Conservation (phyloP, 2,329 filamentous ascomycete genomes). For the Diaporthe vaccinii region DNA sequence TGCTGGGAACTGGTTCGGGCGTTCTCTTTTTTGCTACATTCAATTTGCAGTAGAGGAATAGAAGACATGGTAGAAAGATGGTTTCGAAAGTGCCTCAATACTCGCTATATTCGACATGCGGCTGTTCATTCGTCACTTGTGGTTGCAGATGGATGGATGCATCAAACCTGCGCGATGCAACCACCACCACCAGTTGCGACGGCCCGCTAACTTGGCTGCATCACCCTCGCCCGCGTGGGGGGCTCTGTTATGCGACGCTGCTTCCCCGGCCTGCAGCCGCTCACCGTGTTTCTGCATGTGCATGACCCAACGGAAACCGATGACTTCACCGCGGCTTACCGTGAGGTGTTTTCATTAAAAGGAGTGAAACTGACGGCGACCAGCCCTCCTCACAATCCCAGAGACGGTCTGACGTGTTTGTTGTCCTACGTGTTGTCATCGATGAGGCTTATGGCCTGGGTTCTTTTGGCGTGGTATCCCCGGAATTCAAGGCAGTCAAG, state of each 20-base stretch:
- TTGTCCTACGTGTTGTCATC: neutral
- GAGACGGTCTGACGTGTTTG: neutral
- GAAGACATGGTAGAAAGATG: neutral
- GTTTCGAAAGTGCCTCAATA: neutral
- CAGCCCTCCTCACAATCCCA: neutral
- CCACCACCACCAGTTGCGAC: neutral
- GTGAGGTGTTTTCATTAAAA: neutral
- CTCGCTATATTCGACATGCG: neutral
- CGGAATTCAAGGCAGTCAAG: too few species aligned
- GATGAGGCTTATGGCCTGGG: neutral
- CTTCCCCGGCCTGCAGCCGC: neutral
- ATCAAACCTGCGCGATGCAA: neutral
- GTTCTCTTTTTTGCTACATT: neutral
- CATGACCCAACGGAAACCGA: neutral
- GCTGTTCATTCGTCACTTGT: neutral
- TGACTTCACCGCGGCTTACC: neutral
- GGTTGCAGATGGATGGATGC: neutral
- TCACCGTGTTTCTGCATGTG: constrained; percentile 23
- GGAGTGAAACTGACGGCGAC: too few species aligned
- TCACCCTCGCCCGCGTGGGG: neutral
- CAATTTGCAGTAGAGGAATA: neutral
- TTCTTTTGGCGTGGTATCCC: too few species aligned
- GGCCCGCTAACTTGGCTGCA: neutral
- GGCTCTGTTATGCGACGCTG: neutral
- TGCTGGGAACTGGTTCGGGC: neutral